These are phyloP conservation scores for Neoarthrinium moseri DNA, from an alignment of 2,329 filamentous ascomycete genomes.

Conservation along the genomic window DNA sequence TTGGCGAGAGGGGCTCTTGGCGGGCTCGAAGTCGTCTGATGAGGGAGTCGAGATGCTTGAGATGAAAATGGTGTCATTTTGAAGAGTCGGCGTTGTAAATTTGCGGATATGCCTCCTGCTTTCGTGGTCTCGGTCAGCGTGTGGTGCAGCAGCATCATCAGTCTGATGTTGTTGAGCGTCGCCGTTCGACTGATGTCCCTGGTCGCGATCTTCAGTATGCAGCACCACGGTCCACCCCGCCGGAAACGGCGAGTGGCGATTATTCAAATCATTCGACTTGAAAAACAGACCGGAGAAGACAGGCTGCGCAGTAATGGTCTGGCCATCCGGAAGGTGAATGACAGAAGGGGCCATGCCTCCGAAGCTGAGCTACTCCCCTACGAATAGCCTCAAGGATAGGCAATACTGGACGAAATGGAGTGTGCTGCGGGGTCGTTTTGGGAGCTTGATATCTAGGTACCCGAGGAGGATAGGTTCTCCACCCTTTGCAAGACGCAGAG, in stretches of 20 bases:
- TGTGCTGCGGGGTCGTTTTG: constrained; percentile 2
- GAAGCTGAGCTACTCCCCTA: too few relatives aligned
- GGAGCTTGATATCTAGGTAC: not conserved
- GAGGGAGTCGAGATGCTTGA: constrained; percentile 87
- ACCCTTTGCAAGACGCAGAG: not conserved
- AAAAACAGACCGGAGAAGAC: constrained; percentile 93
- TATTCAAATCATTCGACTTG: constrained; percentile 74
- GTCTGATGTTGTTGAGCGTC: constrained; percentile 22
- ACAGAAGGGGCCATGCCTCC: constrained; percentile 37
- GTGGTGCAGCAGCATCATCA: constrained; percentile 27
- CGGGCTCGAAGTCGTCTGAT: constrained; percentile 74
- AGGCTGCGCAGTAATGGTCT: constrained; percentile 75
- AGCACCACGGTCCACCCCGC: constrained; percentile 89
- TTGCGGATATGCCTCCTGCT: constrained; percentile 50
- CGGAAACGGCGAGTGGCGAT: constrained; percentile 70
- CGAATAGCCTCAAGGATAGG: too few relatives aligned
- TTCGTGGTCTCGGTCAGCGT: constrained; percentile 26
- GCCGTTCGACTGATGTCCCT: constrained; percentile 13
- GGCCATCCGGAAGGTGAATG: constrained; percentile 82
- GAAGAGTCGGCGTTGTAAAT: constrained; percentile 74
- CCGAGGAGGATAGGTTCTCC: not conserved
- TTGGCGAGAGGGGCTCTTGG: constrained; percentile 78
- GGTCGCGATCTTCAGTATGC: constrained; percentile 57
- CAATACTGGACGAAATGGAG: too few relatives aligned
- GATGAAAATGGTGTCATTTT: constrained; percentile 82